These are phyloP conservation scores for Casaregolazyma lundiana DNA, from an alignment of 1,139 yeast genomes.

Conservation along the genomic window DNA sequence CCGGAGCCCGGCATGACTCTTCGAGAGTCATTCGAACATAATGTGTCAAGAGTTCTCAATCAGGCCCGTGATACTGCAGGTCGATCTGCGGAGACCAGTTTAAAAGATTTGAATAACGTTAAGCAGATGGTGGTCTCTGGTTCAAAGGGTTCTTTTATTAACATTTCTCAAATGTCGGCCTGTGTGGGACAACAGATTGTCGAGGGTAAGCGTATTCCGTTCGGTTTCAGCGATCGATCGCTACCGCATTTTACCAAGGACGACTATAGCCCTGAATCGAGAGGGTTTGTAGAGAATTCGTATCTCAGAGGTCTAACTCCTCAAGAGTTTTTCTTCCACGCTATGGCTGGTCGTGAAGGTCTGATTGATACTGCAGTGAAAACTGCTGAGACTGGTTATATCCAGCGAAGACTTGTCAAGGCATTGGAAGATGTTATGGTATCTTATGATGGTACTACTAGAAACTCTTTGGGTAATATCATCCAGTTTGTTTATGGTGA, in stretches of 20 bases:
- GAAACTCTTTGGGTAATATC: conserved; percentile 95
- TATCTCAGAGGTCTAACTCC: conserved; percentile 97
- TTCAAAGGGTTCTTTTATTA: conserved; percentile 97
- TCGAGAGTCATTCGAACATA: conserved; percentile 96
- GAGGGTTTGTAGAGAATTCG: conserved; percentile 96
- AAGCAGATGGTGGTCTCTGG: conserved; percentile 99
- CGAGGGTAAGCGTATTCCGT: conserved; percentile 98
- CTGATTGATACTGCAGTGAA: conserved; percentile 97
- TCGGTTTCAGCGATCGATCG: conserved; percentile 93
- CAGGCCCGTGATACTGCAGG: conserved; percentile 99
- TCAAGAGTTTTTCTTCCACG: conserved; percentile 98
- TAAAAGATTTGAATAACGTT: conserved; percentile 90
- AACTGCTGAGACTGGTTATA: conserved; percentile 98
- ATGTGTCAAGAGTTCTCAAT: conserved; percentile 89
- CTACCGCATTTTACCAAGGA: conserved; percentile 97
- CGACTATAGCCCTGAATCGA: conserved; percentile 96
- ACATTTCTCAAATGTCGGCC: conserved; percentile 99
- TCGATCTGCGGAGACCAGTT: conserved; percentile 93
- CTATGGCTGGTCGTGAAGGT: conserved; percentile 99
- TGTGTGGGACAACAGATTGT: conserved; percentile 99
- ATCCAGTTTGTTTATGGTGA: conserved; percentile 98
- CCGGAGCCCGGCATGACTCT: conserved; percentile 99
- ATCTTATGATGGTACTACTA: conserved; percentile 96
- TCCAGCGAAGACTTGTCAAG: conserved; percentile 97
- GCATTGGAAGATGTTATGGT: conserved; percentile 99